Evolutionary conservation across 495 filamentous ascomycete genomes (phyloP).

Genomic region (Aspergillus nanangensis): DNA sequence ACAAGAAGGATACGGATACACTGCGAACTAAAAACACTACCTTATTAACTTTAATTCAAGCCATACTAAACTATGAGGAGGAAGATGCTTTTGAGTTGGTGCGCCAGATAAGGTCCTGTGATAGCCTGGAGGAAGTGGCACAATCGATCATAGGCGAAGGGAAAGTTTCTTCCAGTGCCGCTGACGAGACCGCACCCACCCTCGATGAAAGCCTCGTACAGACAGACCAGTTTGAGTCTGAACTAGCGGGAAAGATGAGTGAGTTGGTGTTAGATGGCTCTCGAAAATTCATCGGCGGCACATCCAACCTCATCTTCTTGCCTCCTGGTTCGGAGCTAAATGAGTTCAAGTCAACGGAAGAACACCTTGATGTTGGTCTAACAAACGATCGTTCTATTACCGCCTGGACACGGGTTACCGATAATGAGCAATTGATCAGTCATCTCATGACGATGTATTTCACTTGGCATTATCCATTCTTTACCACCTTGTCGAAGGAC

Average conservation of each 20-base stretch:
- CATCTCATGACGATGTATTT: slow-evolving; percentile 98
- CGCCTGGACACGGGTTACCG: slow-evolving; percentile 85
- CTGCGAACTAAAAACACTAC: slow-evolving; percentile 85
- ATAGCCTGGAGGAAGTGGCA: slow-evolving; percentile 86
- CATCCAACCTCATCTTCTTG: slow-evolving; percentile 89
- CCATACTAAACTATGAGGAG: slow-evolving; percentile 80
- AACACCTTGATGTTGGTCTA: slow-evolving; percentile 12
- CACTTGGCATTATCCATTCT: slow-evolving; percentile 96
- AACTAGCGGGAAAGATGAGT: slow-evolving; percentile 89
- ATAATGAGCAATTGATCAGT: slow-evolving; percentile 69
- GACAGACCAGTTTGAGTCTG: slow-evolving; percentile 70
- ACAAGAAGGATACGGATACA: slow-evolving; percentile 89
- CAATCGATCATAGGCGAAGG: slow-evolving; percentile 66
- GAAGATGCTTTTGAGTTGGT: slow-evolving; percentile 80
- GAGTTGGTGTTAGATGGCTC: slow-evolving; percentile 88
- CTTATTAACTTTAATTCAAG: slow-evolving; percentile 85
- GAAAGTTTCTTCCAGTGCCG: slow-evolving; percentile 25
- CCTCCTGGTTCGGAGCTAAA: slow-evolving; percentile 48
- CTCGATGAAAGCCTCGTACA: slow-evolving; percentile 20
- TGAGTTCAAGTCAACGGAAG: slow-evolving; percentile 32
- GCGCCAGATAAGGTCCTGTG: slow-evolving; percentile 82
- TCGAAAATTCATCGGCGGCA: slow-evolving; percentile 89
- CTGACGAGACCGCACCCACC: slow-evolving; percentile 11
- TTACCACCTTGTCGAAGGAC: slow-evolving; percentile 84
- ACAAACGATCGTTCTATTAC: slow-evolving; percentile 47